phyloP scores from a whole-genome alignment of 495 filamentous ascomycete genomes.

The Penicillium tannophilum region DNA sequence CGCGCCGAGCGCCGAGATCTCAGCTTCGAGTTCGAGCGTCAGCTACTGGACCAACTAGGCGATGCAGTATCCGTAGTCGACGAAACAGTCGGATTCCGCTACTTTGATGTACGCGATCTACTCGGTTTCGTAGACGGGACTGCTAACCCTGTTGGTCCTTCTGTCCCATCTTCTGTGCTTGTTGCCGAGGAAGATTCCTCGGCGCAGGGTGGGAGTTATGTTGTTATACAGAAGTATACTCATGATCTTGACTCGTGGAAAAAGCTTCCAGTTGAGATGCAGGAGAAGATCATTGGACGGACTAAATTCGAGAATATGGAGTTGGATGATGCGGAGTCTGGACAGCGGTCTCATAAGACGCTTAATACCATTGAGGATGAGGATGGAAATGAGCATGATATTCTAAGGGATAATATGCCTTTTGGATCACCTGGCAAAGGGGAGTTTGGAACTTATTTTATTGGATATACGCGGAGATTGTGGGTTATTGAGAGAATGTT shows the following conservation, averaged over 20 bases:
- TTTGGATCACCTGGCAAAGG: conserved; percentile 55
- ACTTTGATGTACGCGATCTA: conserved; percentile 61
- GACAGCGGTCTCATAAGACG: conserved; percentile 55
- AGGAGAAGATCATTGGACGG: conserved; percentile 59
- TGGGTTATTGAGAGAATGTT: conserved; percentile 64
- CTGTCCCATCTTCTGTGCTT: conserved; percentile 45
- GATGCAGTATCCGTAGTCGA: conserved; percentile 49
- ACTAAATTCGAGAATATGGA: conserved; percentile 60
- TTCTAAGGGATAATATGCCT: conserved; percentile 63
- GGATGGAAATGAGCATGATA: conserved; percentile 51
- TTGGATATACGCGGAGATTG: conserved; percentile 55
- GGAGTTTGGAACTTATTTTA: conserved; percentile 62
- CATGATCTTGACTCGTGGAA: conserved; percentile 54
- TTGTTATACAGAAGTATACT: conserved; percentile 62
- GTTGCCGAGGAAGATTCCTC: conserved; percentile 45
- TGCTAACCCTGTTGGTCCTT: conserved; percentile 56
- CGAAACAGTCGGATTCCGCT: conserved; percentile 58
- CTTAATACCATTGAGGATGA: conserved; percentile 57
- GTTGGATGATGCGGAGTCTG: conserved; percentile 51
- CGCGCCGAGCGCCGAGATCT: conserved; percentile 58
- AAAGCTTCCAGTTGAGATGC: conserved; percentile 48
- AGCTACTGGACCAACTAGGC: conserved; percentile 52
- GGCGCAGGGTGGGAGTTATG: conserved; percentile 52
- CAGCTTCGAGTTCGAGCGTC: conserved; percentile 59
- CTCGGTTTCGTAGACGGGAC: conserved; percentile 63